Percentiles rank a stretch among this genome's conserved stretches.
Evolutionary conservation across 2,329 filamentous ascomycete species (phyloP).

Genomic region (Colletotrichum sp.): DNA sequence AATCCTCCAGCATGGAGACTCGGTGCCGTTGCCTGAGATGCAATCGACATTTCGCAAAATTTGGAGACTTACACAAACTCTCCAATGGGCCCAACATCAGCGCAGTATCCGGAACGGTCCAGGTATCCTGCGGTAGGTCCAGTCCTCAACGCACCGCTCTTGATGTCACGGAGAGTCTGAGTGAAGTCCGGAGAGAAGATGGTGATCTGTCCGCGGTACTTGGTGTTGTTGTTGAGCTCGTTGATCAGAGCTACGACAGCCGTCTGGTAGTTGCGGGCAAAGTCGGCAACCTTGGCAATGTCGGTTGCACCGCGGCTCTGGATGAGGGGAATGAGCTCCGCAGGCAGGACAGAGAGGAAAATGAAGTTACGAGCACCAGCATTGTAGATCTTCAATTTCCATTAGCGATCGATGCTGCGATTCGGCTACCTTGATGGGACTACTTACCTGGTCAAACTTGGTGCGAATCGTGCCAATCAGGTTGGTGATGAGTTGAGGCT

Average conservation of each 20-base stretch:
- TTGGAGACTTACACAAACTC: background rate
- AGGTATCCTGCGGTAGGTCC: background rate
- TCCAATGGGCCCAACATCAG: background rate
- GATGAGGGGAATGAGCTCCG: background rate
- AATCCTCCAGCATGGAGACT: background rate
- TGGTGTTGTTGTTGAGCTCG: background rate
- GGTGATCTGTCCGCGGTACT: background rate
- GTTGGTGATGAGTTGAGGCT: background rate
- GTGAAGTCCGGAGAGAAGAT: conserved; percentile 1
- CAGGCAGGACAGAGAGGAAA: background rate
- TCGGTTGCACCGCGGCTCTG: background rate
- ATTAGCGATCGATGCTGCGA: background rate
- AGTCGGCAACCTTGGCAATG: background rate
- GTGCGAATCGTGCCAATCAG: background rate
- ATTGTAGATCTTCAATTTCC: background rate
- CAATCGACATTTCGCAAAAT: background rate
- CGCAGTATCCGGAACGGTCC: background rate
- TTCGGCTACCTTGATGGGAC: background rate
- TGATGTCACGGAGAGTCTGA: background rate
- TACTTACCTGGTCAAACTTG: background rate
- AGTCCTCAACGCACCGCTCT: background rate
- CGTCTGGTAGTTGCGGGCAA: background rate
- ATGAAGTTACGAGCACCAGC: background rate
- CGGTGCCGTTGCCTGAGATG: background rate
- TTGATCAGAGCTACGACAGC: background rate